These are phyloP conservation scores for Kurtzmaniella quercitrusa DNA, from an alignment of 1,139 yeast genomes.

Conservation along the genomic window DNA sequence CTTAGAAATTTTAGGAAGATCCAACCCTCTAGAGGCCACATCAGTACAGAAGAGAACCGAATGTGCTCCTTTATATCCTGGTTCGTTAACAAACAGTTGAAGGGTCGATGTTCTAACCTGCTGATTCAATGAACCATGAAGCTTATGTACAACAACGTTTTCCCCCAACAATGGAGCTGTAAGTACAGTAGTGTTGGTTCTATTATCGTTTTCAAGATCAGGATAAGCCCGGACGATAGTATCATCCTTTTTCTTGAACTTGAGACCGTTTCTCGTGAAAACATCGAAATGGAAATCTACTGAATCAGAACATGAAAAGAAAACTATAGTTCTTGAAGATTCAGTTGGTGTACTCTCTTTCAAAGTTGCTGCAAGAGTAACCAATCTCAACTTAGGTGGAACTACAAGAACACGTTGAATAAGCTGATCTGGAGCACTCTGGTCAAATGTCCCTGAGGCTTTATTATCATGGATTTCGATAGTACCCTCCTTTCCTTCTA, in stretches of 20 bases:
- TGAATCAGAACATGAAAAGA: constrained; percentile 90
- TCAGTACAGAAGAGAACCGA: constrained; percentile 78
- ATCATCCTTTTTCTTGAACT: constrained; percentile 26
- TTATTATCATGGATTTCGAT: constrained; percentile 38
- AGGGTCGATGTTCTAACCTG: constrained; percentile 76
- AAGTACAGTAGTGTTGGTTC: constrained; percentile 33
- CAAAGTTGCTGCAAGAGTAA: constrained; percentile 67
- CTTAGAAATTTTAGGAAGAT: constrained; percentile 60
- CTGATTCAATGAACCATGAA: constrained; percentile 90
- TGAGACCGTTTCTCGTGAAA: constrained; percentile 55
- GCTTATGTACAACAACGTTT: constrained; percentile 56
- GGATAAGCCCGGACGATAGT: constrained; percentile 18
- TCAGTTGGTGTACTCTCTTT: constrained; percentile 23
- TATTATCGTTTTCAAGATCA: constrained; percentile 15
- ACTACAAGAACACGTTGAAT: constrained; percentile 73
- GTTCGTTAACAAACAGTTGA: constrained; percentile 48
- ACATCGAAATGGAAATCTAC: constrained; percentile 86
- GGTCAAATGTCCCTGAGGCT: constrained; percentile 20
- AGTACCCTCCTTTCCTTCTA: constrained; percentile 30
- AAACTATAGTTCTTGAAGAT: constrained; percentile 66
- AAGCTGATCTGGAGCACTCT: constrained; percentile 86
- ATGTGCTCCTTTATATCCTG: constrained; percentile 34
- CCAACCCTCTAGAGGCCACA: constrained; percentile 72
- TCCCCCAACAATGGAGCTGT: constrained; percentile 54
- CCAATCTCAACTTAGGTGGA: constrained; percentile 88